A percentile compares a stretch with the other conserved stretches of the same genome.
phyloP scores from a whole-genome alignment of 257 asterid genomes.

The Cynanchum wilfordii region DNA sequence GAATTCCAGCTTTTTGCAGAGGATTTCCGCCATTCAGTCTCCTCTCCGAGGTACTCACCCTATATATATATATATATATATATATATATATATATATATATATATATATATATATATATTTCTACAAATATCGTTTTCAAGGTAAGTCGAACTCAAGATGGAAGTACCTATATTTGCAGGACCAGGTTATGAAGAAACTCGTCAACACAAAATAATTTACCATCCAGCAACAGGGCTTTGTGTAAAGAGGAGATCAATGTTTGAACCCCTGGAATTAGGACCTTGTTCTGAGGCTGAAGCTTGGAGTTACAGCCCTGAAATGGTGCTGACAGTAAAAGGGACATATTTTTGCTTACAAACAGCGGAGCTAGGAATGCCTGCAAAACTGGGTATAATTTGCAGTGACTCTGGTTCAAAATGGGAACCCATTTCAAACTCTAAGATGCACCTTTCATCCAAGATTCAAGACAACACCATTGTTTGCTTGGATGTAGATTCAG shows the following conservation, averaged over 20 bases:
- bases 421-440: constrained; percentile 76
- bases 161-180: constrained; percentile 40
- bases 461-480: constrained; percentile 52
- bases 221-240: constrained; percentile 89
- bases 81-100: too few relatives aligned
- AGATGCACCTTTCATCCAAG: constrained; percentile 77
- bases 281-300: constrained; percentile 78
- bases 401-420: constrained; percentile 46
- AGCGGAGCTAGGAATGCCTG: constrained; percentile 49
- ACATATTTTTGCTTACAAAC: constrained; percentile 76
- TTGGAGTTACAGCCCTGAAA: constrained; percentile 57
- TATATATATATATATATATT: too few relatives aligned
- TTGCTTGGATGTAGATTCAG: constrained; percentile 68
- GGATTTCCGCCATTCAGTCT: constrained; percentile 60
- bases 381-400: constrained; percentile 66
- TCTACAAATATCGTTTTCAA: too few relatives aligned
- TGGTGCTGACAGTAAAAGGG: constrained; percentile 50
- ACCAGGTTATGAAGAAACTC: constrained; percentile 50
- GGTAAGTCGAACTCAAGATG: too few relatives aligned
- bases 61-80: too few relatives aligned
- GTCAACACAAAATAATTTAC: constrained; percentile 53
- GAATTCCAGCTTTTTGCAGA: constrained; percentile 52
- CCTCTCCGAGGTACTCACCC: constrained; percentile 57
- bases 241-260: constrained; percentile 36
- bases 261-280: constrained; percentile 54